Evolutionary conservation across 2,329 filamentous ascomycete species (phyloP), one percentile per base, ranked within the genome.

Genomic region (Sordariomycetes sp.): DNA sequence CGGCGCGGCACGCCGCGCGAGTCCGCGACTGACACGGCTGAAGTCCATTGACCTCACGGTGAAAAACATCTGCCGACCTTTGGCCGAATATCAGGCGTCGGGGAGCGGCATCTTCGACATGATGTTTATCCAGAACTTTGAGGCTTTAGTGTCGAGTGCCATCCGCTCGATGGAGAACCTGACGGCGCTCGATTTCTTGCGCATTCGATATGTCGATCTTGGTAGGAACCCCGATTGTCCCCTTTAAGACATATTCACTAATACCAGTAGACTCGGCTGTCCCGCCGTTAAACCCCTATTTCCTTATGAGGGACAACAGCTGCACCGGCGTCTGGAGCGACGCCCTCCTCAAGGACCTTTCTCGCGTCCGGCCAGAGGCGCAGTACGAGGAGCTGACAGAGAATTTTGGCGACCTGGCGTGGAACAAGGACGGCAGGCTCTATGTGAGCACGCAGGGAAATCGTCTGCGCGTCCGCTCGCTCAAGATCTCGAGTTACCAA

Each of bases 281-380:
- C 15, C 86, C 85, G 3, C 79, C 84, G 1, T 70, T 89, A 4
- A 89, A 90, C 63, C 87, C 87, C 0, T 89, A 85, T 64, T 90
- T 89, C 65, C 72, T 85, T 58, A 70, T 89, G 50, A 72, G 76
- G 36, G 74, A 82, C 53, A 78, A 79, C 42, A 70, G 74, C 63
- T 86, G 83, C 63, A 83, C 80, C 1, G 87, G 87, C 5, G 77
- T 90, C 1, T 90, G 86, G 87, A 89, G 82, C 65, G 80, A 86
- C 10, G 67, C 72, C 8, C 89, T 90, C 52, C 70, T 89, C 10
- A 71, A 77, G 25, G 76, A 81, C 58, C 76, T 90, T 56, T 73
- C 75, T 35, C 72, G 74, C 42, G 76, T 80, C 13, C 78, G 86
- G 6, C 85, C 86, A 0, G 67, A 72, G 1, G 77, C 78, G 3